Evolutionary conservation across 1,139 yeast species (phyloP), one percentile per base, ranked within the genome.

Genomic region (Meyerozyma sp.): DNA sequence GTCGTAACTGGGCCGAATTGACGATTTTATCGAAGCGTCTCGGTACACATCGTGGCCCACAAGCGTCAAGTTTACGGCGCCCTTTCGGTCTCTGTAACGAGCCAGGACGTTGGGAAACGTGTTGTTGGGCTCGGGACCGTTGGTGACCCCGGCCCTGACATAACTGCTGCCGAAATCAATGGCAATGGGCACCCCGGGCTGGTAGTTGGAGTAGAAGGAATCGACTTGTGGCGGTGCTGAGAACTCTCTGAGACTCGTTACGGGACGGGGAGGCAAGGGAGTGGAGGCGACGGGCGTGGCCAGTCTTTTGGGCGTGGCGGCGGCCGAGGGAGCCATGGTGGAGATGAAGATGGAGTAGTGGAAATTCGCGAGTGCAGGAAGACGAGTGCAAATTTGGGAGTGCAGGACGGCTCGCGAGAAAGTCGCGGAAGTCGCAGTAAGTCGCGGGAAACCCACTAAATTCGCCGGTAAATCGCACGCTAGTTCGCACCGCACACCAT

Each of bases 31-130:
- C 7, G 84, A 67, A 6, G 82, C 75, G 55, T 91, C 98, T 27
- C 87, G 60, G 56, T 74, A 80, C 9, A 83, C 81, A 60, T 91
- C 98, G 53, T 85, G 79, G 1, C 99, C 99, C 4, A 89, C 82
- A 47, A 88, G 73, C 0, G 94, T 80, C 53, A 84, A 75, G 1
- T 84, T 73, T 46, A 73, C 72, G 48, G 73, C 73, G n/a, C 79
- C 62, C 54, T 83, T 85, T 18, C 97, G 72, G 55, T 91, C 97
- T 47, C 95, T 75, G 56, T 77, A 87, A 44, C 87, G 78, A 8
- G 97, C 78, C 27, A 86, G 72, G 29, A 82, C 63, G 1, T 87
- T 75, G 2, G 94, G 86, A 52, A 87, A 88, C 25, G 75, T 75
- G 52, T 84, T 79, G 32, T 79, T 70, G 1, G 98, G 97, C 1